A percentile compares a stretch with the other conserved stretches of the same genome.
phyloP scores from a whole-genome alignment of 306 rosid species.

The Oxytropis ochrocephala region DNA sequence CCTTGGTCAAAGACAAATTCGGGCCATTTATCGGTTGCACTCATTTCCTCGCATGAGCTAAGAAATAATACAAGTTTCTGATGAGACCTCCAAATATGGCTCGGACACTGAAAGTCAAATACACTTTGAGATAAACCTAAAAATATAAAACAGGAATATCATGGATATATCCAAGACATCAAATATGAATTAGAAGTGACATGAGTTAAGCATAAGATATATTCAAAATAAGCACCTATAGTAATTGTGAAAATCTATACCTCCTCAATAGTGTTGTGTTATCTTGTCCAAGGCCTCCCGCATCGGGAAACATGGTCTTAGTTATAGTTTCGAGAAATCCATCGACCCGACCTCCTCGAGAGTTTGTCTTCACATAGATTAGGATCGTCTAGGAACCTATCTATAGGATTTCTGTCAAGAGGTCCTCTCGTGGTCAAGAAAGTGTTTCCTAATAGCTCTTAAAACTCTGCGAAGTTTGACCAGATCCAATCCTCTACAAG shows the following conservation, averaged over 20 bases:
- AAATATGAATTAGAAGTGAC: conserved; percentile 10
- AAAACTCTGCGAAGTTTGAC: conserved; percentile 91
- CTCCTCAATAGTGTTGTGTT: conserved; percentile 56
- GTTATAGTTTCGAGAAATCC: conserved; percentile 81
- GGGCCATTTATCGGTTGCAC: conserved; percentile 96
- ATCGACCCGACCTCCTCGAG: conserved; percentile 93
- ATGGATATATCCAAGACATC: conserved; percentile 1
- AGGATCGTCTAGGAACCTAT: conserved; percentile 82
- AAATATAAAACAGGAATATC: conserved; percentile 20
- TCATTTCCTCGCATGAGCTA: conserved; percentile 95
- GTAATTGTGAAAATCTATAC: conserved; percentile 31
- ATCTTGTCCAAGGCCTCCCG: conserved; percentile 63
- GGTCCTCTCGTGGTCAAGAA: conserved; percentile 84
- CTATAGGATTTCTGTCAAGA: conserved; percentile 76
- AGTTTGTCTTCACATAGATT: conserved; percentile 84
- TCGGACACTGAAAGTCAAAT: conserved; percentile 69
- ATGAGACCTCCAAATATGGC: conserved; percentile 86
- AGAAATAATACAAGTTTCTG: conserved; percentile 80
- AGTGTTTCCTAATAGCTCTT: conserved; percentile 90
- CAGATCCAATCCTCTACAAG: conserved; percentile 78
- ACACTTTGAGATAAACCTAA: conserved; percentile 20
- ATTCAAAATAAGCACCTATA: conserved; percentile 1
- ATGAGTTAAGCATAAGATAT: neutral
- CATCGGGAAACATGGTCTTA: conserved; percentile 61
- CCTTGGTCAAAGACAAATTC: conserved; percentile 94